Evolutionary conservation across 2,329 filamentous ascomycete species (phyloP).

Genomic region (Hypoxylon rubiginosum): DNA sequence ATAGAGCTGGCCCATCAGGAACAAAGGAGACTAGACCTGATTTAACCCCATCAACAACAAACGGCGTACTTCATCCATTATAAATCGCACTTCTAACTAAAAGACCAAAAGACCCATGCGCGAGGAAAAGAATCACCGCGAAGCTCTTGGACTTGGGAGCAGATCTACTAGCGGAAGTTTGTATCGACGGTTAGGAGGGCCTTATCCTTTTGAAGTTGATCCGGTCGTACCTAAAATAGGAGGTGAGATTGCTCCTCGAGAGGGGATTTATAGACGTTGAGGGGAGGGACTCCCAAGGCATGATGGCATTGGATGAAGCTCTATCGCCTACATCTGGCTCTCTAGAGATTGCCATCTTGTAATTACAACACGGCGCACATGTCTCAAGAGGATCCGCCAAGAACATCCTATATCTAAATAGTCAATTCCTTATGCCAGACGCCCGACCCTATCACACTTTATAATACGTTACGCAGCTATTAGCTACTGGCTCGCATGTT

Average conservation of each 20-base stretch:
- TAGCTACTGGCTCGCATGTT: too few species aligned
- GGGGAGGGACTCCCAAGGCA: neutral
- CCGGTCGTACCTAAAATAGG: neutral
- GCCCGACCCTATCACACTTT: neutral
- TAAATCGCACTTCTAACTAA: neutral
- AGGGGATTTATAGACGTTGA: neutral
- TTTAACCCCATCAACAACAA: neutral
- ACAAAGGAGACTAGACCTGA: neutral
- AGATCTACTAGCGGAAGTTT: neutral
- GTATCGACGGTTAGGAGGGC: neutral
- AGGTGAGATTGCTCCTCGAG: neutral
- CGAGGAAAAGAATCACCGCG: neutral
- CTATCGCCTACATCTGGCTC: neutral
- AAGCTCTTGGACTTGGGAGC: neutral
- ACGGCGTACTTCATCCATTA: neutral
- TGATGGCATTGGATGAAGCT: neutral
- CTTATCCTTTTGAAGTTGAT: neutral
- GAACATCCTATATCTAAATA: conserved; percentile 3
- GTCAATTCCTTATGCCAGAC: neutral
- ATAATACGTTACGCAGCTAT: neutral
- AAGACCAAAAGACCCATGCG: neutral
- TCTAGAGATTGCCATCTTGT: conserved; percentile 1
- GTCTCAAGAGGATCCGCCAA: neutral
- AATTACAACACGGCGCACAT: neutral
- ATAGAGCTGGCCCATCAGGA: neutral